These are phyloP conservation scores for Monilinia aucupariae DNA, from an alignment of 2,329 filamentous ascomycete genomes.

Conservation along the genomic window DNA sequence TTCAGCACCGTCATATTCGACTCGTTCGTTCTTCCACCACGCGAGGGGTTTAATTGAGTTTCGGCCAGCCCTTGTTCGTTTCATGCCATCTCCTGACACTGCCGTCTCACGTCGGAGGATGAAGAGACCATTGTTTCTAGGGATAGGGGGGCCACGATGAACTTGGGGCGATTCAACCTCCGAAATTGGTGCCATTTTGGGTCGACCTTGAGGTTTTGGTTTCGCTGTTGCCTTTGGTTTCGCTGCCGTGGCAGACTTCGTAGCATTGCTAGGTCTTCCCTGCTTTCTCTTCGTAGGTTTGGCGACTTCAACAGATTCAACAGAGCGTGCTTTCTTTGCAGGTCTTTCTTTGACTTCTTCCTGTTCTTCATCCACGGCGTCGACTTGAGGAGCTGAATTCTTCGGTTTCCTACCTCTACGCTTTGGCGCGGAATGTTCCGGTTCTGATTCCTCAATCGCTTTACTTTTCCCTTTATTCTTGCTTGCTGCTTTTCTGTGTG, in stretches of 20 bases:
- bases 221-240: conserved; percentile 22
- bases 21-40: conserved; percentile 81
- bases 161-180: conserved; percentile 30
- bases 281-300: conserved; percentile 6
- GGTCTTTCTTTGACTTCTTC: conserved; percentile 18
- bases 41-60: conserved; percentile 72
- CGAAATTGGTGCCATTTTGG: conserved; percentile 24
- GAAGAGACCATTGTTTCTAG: conserved; percentile 44
- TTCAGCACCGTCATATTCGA: conserved; percentile 58
- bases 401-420: conserved; percentile 15
- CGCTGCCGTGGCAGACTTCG: conserved; percentile 15
- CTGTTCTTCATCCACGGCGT: conserved; percentile 20
- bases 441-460: conserved; percentile 10
- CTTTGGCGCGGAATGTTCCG: not conserved
- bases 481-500: not conserved
- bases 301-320: conserved; percentile 15
- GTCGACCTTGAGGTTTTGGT: conserved; percentile 20
- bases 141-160: conserved; percentile 35
- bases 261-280: conserved; percentile 10
- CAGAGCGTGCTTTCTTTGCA: conserved; percentile 22
- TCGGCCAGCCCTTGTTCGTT: conserved; percentile 67
- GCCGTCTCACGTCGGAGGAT: conserved; percentile 47
- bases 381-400: not conserved
- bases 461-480: conserved; percentile 18
- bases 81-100: conserved; percentile 32